Evolutionary conservation across 73 alveolate species (phyloP), one percentile per base, ranked within the genome.

Genomic region (Symbiodinium pilosum): DNA sequence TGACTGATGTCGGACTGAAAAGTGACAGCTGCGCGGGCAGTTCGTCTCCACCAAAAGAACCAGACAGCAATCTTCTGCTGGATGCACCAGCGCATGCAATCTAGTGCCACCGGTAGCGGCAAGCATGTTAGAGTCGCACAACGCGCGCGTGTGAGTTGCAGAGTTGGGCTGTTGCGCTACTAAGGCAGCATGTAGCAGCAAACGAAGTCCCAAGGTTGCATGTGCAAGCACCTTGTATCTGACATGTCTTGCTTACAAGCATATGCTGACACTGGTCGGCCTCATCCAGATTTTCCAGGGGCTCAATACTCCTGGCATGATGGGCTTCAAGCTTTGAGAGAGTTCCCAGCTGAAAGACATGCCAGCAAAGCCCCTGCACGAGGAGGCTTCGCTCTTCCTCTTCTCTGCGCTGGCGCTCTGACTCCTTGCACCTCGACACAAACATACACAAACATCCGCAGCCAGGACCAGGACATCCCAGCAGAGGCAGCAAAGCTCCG

Each of bases 301-400:
- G 97, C 81, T 91, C 87, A 52, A 91, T 32, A 34, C 97, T 91
- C 97, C 97, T 87, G n/a, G n/a, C n/a, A n/a, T n/a, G n/a, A n/a
- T n/a, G n/a, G n/a, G n/a, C n/a, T n/a, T n/a, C n/a, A n/a, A n/a
- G n/a, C n/a, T n/a, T 47, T 47, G 59, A 6, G 59, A 47, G 59
- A 47, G 6, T 47, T 14, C 59, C 59, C 59, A 14, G 14, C 73
- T 64, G 39, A 9, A 32, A 64, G 30, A n/a, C 34, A 9, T 26
- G 81, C 38, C 81, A 30, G 81, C 38, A 9, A 9, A 38, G 34
- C 81, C 81, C 81, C 81, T 64, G 81, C 81, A 24, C 12, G 39
- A 64, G 38, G 81, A 64, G 81, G 81, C 34, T 9, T 64, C 34
- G 81, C 20, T 64, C 81, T 20, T 64, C 38, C 38, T 64, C 81